A percentile compares a stretch with the other conserved stretches of the same genome.
Conservation (phyloP, 768 basidiomycete genomes). For the Phlegmacium glaucopus region DNA sequence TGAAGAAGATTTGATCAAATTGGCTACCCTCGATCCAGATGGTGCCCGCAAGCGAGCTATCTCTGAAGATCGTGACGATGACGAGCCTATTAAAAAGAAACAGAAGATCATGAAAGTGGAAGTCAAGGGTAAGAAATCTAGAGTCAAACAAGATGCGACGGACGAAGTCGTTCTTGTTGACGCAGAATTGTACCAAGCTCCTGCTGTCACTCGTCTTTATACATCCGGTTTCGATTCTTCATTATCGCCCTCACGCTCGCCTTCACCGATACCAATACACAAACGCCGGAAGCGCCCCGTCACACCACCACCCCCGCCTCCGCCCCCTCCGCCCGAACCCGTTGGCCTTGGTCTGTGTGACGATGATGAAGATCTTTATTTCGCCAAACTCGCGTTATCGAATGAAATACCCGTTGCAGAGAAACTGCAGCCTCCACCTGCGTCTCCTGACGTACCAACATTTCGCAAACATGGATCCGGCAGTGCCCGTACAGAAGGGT, state of each 20-base stretch:
- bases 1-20: conserved; percentile 21
- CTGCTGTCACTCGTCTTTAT: conserved; percentile 48
- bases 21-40: conserved; percentile 26
- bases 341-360: conserved; percentile 58
- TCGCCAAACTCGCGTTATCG: conserved; percentile 58
- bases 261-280: conserved; percentile 36
- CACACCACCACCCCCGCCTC: conserved; percentile 42
- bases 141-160: conserved; percentile 34
- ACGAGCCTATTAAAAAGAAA: conserved; percentile 22
- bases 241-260: conserved; percentile 48
- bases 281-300: conserved; percentile 29
- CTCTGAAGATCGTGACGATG: conserved; percentile 37
- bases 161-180: conserved; percentile 52
- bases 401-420: conserved; percentile 27
- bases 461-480: conserved; percentile 80
- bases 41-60: conserved; percentile 40
- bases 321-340: conserved; percentile 43
- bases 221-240: conserved; percentile 44
- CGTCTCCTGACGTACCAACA: conserved; percentile 39
- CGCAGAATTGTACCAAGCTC: conserved; percentile 44
- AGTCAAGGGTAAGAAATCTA: conserved; percentile 35
- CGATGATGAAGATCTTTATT: conserved; percentile 91
- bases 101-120: conserved; percentile 12
- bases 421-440: conserved; percentile 14
- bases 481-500: conserved; percentile 90